Base-by-base conservation (phyloP, 2,329 filamentous ascomycete genomes). In the Laburnicola sp. region DNA sequence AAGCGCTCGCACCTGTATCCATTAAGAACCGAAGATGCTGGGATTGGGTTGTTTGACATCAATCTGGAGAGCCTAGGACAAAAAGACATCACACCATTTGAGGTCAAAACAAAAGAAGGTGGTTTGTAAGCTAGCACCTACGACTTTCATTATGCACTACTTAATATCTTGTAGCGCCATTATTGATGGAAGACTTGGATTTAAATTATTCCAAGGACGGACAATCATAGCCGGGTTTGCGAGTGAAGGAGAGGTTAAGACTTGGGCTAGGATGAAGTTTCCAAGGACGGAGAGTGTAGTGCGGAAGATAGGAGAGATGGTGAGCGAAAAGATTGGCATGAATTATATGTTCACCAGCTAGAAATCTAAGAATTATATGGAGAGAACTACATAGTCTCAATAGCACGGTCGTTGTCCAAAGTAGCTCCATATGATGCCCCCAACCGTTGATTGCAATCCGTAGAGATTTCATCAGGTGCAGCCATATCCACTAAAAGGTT, bases 251-350 rank as follows among this genome's bases (percentile, higher is more conserved):
- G 45, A 48, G 26, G 25, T 48, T 21, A 40, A 48, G 16, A 21
- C 16, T 48, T 48, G 23, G 45, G 25, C 22, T 2, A 48, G 40
- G 23, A 48, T 48, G 35, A n/a, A 26, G 4, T 30, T 40, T 16
- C 45, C 35, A 21, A 30, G 40, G 31, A 21, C 3, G 16, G 31
- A 3, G 16, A 26, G 27, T 2, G 4, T 48, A 25, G 32, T 40
- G 8, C 8, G 21, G 4, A 48, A 48, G 45, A 40, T 40, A 5
- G 22, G 40, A 25, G 34, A 27, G 2, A 48, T 48, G 35, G 25
- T 39, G 26, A 48, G 35, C 45, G 36, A 48, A 30, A 48, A 30
- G 35, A 48, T 48, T 40, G 35, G 45, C 26, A 48, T 48, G 23
- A 48, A 48, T 21, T 23, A 39, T 8, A 36, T 39, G 22, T 48